Conservation (phyloP, 2,329 filamentous ascomycete species). For the Pestalotiopsis fici region DNA sequence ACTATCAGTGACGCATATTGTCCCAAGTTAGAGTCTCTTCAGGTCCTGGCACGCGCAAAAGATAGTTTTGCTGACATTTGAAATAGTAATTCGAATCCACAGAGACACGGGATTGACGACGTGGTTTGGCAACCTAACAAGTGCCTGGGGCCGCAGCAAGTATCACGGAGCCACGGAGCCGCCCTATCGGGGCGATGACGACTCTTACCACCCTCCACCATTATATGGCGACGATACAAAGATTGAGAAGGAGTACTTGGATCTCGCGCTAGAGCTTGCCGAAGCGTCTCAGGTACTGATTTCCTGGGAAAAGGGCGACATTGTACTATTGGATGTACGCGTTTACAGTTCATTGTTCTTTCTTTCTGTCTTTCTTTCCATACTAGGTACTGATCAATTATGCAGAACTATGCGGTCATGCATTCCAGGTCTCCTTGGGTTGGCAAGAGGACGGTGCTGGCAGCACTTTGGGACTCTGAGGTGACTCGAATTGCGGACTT, state of each 20-base stretch:
- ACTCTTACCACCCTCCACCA: constrained; percentile 34
- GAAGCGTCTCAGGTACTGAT: constrained; percentile 25
- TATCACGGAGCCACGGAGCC: constrained; percentile 31
- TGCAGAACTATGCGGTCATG: constrained; percentile 33
- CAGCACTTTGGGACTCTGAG: constrained; percentile 29
- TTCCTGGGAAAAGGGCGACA: constrained; percentile 29
- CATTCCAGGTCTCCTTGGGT: constrained; percentile 32
- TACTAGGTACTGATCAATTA: neutral
- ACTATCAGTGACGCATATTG: constrained; percentile 32
- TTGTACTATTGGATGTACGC: constrained; percentile 31
- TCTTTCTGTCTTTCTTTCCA: too few species aligned
- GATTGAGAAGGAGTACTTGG: constrained; percentile 29
- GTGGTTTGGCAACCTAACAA: constrained; percentile 36
- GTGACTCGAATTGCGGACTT: neutral
- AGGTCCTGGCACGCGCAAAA: neutral
- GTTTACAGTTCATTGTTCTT: neutral
- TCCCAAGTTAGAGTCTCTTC: constrained; percentile 22
- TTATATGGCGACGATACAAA: constrained; percentile 28
- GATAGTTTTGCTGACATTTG: neutral
- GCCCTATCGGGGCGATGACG: constrained; percentile 31
- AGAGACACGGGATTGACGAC: constrained; percentile 24
- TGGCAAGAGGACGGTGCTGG: constrained; percentile 29
- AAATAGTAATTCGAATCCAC: constrained; percentile 27
- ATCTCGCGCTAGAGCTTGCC: constrained; percentile 27
- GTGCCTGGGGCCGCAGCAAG: constrained; percentile 32